phyloP scores from a whole-genome alignment of 164 flowering plant species.

The Tetrastigma voinierianum region DNA sequence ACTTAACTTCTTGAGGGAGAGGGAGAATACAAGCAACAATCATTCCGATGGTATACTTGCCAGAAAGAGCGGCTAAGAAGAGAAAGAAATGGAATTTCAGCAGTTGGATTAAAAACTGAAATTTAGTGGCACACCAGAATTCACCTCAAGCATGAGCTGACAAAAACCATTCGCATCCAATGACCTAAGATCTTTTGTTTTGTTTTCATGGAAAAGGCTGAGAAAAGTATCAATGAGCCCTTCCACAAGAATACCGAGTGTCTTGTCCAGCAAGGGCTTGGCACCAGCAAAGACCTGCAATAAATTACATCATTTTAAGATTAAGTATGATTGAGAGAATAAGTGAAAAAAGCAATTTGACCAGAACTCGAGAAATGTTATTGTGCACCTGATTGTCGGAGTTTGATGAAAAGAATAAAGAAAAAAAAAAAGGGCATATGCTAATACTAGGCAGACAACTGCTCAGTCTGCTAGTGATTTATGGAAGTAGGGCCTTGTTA shows the following conservation, averaged over 20 bases:
- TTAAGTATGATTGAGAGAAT: neutral
- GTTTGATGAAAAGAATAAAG: too few relatives aligned
- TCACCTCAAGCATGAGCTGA: conserved; percentile 99
- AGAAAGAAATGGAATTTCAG: neutral
- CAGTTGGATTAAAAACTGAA: conserved; percentile 1
- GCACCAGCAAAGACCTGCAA: conserved; percentile 93
- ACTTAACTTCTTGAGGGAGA: too few relatives aligned
- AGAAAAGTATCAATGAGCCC: conserved; percentile 93
- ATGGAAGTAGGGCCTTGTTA: too few relatives aligned
- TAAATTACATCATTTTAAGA: neutral
- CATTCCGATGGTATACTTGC: neutral
- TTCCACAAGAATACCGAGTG: conserved; percentile 91
- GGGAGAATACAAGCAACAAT: too few relatives aligned
- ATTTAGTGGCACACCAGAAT: neutral
- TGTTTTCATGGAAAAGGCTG: conserved; percentile 75
- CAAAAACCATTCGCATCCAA: conserved; percentile 97
- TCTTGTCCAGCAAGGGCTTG: conserved; percentile 84
- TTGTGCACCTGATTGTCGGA: too few relatives aligned
- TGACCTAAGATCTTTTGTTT: conserved; percentile 63
- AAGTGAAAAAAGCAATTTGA: neutral
- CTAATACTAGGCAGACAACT: too few relatives aligned
- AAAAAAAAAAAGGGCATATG: too few relatives aligned
- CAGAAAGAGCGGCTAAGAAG: neutral
- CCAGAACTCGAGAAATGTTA: too few relatives aligned
- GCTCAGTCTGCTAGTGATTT: too few relatives aligned